phyloP scores from a whole-genome alignment of 768 basidiomycete genomes.

The Nidula microcarpa region DNA sequence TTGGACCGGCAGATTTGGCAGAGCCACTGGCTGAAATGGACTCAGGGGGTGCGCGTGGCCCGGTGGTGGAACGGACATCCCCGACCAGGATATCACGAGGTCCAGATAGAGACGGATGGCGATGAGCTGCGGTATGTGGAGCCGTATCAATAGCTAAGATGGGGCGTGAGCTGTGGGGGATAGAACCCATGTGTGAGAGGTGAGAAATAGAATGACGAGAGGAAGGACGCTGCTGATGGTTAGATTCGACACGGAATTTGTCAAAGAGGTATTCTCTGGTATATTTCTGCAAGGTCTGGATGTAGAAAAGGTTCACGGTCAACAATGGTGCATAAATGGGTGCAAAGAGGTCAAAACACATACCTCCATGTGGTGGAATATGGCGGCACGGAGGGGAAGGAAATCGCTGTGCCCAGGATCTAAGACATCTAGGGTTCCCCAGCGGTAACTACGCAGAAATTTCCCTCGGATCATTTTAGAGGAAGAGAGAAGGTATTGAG shows the following conservation, averaged over 20 bases:
- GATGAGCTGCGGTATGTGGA: slow-evolving; percentile 38
- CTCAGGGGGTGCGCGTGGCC: slow-evolving; percentile 40
- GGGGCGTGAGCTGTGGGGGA: slow-evolving; percentile 48
- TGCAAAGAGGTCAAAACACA: slow-evolving; percentile 18
- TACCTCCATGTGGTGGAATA: slow-evolving; percentile 90
- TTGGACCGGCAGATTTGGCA: slow-evolving; percentile 24
- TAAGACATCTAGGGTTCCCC: slow-evolving; percentile 81
- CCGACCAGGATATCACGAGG: slow-evolving; percentile 44
- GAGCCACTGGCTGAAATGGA: slow-evolving; percentile 28
- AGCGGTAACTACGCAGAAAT: slow-evolving; percentile 73
- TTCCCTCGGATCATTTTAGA: slow-evolving; percentile 56
- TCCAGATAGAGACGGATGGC: slow-evolving; percentile 41
- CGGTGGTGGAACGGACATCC: slow-evolving; percentile 40
- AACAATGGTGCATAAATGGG: not conserved
- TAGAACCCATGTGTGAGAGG: slow-evolving; percentile 40
- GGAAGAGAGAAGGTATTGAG: slow-evolving; percentile 29
- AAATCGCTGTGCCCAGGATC: slow-evolving; percentile 83
- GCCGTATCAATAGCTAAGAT: slow-evolving; percentile 63
- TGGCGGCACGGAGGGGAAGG: slow-evolving; percentile 65
- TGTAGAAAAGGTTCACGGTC: not conserved
- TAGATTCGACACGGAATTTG: slow-evolving; percentile 65
- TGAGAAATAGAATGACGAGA: slow-evolving; percentile 45
- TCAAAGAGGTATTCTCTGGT: slow-evolving; percentile 81
- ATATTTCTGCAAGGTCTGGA: slow-evolving; percentile 79
- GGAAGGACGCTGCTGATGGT: slow-evolving; percentile 43